Evolutionary conservation across 169 alveolate genomes (phyloP).

Genomic region (Miamiensis avidus): DNA sequence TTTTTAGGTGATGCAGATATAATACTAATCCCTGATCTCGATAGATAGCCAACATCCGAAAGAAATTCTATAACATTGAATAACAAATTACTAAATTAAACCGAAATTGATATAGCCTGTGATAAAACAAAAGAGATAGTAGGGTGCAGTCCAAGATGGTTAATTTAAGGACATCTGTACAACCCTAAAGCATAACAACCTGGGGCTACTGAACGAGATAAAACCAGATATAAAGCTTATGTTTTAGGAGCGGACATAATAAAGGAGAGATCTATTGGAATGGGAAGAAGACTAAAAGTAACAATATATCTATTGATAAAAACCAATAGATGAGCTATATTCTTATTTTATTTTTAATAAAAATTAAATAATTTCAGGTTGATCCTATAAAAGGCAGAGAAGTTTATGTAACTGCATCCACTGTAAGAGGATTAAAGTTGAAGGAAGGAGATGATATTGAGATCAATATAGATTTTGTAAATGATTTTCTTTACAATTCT

Average conservation of each 20-base stretch:
- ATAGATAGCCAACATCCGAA: background rate
- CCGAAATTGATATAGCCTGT: conserved; percentile 45
- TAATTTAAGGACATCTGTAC: conserved; percentile 48
- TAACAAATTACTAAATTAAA: conserved; percentile 39
- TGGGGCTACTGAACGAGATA: background rate
- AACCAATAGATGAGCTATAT: background rate
- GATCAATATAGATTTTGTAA: conserved; percentile 22
- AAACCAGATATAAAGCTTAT: conserved; percentile 1
- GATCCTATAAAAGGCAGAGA: conserved; percentile 57
- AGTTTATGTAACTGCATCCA: conserved; percentile 57
- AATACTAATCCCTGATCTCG: conserved; percentile 46
- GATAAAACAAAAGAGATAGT: conserved; percentile 46
- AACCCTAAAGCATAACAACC: conserved; percentile 9
- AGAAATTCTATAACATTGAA: background rate
- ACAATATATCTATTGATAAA: too few species aligned
- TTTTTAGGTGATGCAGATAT: conserved; percentile 72
- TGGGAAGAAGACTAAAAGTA: conserved; percentile 67
- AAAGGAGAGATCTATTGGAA: conserved; percentile 69
- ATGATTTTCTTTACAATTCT: background rate
- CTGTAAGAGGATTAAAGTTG: conserved; percentile 54
- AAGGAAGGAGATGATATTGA: conserved; percentile 22
- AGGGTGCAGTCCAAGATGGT: conserved; percentile 84
- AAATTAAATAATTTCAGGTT: background rate
- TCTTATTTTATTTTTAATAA: too few species aligned
- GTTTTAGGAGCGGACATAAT: conserved; percentile 43